phyloP scores from a whole-genome alignment of 345 rosid species.

The Streptanthus diversifolius region DNA sequence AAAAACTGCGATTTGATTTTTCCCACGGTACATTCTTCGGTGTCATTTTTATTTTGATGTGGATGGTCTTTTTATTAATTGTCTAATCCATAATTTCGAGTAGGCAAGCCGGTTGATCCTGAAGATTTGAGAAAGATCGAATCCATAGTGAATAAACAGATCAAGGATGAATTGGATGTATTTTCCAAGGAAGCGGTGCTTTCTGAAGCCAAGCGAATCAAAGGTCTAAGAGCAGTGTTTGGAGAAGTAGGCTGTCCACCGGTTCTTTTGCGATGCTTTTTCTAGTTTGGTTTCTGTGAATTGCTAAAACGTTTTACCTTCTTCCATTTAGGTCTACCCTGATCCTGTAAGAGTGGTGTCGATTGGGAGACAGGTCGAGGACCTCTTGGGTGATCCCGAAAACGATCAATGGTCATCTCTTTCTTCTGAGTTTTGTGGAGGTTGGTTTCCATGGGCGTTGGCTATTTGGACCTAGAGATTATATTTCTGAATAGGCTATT shows the following conservation, averaged over 20 bases:
- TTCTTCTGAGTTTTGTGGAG: constrained; percentile 95
- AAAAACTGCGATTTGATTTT: constrained; percentile 93
- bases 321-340: constrained; percentile 64
- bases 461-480: neutral
- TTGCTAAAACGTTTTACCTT: neutral
- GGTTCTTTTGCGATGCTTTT: constrained; percentile 14
- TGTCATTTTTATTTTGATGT: constrained; percentile 14
- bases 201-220: constrained; percentile 70
- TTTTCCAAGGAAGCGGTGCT: constrained; percentile 75
- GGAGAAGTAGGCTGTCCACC: constrained; percentile 69
- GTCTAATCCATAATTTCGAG: constrained; percentile 23
- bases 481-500: constrained; percentile 17
- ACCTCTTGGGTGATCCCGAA: constrained; percentile 81
- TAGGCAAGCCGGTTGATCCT: constrained; percentile 84
- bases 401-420: constrained; percentile 64
- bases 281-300: neutral
- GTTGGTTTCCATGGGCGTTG: constrained; percentile 36
- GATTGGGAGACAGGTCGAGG: constrained; percentile 72
- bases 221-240: constrained; percentile 87
- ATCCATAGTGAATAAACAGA: constrained; percentile 84
- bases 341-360: constrained; percentile 96
- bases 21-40: constrained; percentile 67
- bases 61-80: neutral
- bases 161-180: constrained; percentile 79
- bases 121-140: constrained; percentile 73